phyloP scores from a whole-genome alignment of 2,329 filamentous ascomycete species.

The Microsporum ferrugineum region DNA sequence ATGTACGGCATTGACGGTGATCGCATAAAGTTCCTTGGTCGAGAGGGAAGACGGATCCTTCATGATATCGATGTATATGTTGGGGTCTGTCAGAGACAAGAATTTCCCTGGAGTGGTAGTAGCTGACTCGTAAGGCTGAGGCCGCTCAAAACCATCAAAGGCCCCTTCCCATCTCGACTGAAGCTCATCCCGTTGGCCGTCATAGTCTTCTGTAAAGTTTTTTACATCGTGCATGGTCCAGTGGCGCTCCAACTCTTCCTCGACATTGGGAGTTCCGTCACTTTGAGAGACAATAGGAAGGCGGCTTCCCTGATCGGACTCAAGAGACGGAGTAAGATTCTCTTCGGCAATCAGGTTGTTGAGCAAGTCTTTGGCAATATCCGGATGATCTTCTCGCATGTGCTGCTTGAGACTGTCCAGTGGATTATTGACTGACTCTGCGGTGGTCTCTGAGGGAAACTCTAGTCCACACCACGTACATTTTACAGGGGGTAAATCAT shows the following conservation, averaged over 20 bases:
- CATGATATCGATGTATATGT: conserved; percentile 28
- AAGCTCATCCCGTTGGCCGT: conserved; percentile 22
- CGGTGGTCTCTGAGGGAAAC: conserved; percentile 21
- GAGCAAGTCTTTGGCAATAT: conserved; percentile 14
- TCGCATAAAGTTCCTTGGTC: conserved; percentile 42
- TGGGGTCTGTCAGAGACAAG: conserved; percentile 26
- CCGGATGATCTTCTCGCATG: conserved; percentile 25
- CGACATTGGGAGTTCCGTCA: conserved; percentile 13
- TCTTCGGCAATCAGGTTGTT: conserved; percentile 8
- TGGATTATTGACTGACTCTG: conserved; percentile 15
- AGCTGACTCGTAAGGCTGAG: conserved; percentile 26
- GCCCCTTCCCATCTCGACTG: conserved; percentile 24
- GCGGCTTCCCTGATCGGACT: conserved; percentile 5
- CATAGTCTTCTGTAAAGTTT: conserved; percentile 26
- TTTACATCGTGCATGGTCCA: conserved; percentile 30
- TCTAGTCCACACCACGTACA: conserved; percentile 30
- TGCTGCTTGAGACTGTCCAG: conserved; percentile 26
- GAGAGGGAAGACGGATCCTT: conserved; percentile 33
- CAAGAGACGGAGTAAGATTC: conserved; percentile 5
- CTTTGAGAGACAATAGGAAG: not conserved
- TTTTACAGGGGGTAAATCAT: conserved; percentile 15
- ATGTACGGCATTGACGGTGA: conserved; percentile 44
- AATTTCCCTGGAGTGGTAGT: conserved; percentile 26
- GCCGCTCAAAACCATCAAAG: conserved; percentile 24
- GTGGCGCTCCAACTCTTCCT: conserved; percentile 23